Evolutionary conservation across 2,329 filamentous ascomycete genomes (phyloP).

Genomic region (Colletotrichum sp.): DNA sequence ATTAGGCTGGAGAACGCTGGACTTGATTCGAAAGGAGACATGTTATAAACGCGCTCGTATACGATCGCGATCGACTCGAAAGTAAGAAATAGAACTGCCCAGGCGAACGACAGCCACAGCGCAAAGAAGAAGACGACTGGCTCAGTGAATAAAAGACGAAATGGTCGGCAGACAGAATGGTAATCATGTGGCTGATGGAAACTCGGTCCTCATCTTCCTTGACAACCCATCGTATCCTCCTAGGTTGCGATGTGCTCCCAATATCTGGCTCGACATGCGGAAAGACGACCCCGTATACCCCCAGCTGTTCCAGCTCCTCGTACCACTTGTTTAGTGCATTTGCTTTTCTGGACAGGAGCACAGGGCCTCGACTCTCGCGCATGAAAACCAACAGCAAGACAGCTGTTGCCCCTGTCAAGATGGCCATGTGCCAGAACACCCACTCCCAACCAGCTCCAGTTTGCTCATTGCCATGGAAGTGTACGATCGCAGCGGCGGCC

Average conservation of each 20-base stretch:
- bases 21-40: neutral
- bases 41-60: neutral
- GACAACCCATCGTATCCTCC: neutral
- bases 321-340: neutral
- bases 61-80: neutral
- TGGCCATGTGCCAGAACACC: neutral
- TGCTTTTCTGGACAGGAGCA: neutral
- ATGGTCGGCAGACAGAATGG: neutral
- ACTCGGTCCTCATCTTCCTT: neutral
- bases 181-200: neutral
- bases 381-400: neutral
- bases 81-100: neutral
- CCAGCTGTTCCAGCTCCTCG: neutral
- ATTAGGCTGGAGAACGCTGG: neutral
- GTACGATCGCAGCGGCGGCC: neutral
- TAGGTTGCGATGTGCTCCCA: neutral
- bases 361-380: neutral
- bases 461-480: neutral
- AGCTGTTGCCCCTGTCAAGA: neutral
- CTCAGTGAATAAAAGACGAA: neutral
- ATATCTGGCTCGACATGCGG: neutral
- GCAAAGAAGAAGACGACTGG: neutral
- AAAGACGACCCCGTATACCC: neutral
- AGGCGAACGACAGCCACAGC: neutral
- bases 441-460: neutral